Evolutionary conservation across 208 protist genomes (phyloP).

Genomic region (Trypanosoma cruzi): DNA sequence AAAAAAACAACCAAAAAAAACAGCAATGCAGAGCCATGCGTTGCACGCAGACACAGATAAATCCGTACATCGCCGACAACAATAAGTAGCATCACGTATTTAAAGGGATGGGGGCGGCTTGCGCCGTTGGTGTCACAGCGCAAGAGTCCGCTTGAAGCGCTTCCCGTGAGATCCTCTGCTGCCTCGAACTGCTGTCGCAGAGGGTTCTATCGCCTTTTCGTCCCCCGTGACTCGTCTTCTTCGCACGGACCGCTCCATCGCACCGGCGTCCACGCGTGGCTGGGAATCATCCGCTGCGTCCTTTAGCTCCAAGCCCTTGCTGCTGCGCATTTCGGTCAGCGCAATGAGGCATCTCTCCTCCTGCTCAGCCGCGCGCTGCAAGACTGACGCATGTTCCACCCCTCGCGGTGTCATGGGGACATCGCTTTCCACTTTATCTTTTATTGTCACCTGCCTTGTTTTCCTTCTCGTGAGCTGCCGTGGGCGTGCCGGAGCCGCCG

Average conservation of each 20-base stretch:
- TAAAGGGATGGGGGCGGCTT: background rate
- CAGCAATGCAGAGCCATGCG: background rate
- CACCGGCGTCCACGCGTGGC: constrained; percentile 3
- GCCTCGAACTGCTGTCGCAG: constrained; percentile 8
- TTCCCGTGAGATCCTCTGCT: background rate
- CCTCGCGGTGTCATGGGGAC: background rate
- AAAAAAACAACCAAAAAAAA: background rate
- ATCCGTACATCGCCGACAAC: constrained; percentile 10
- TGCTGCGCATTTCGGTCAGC: background rate
- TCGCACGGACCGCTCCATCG: background rate
- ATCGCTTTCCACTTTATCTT: background rate
- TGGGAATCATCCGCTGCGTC: background rate
- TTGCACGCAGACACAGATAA: background rate
- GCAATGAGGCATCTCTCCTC: background rate
- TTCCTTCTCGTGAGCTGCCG: background rate
- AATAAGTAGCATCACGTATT: constrained; percentile 10
- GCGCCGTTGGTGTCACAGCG: background rate
- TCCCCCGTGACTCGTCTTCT: background rate
- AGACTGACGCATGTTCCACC: constrained; percentile 10
- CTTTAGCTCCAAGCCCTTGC: too few species aligned
- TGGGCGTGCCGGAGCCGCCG: background rate
- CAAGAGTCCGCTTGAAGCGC: constrained; percentile 20
- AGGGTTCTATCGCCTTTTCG: background rate
- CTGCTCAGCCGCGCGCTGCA: constrained; percentile 21
- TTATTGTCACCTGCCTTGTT: background rate